A percentile compares a stretch with the other conserved stretches of the same genome.
Conservation (phyloP, 2,329 filamentous ascomycete species). For the Torrubiella hemipterigena region DNA sequence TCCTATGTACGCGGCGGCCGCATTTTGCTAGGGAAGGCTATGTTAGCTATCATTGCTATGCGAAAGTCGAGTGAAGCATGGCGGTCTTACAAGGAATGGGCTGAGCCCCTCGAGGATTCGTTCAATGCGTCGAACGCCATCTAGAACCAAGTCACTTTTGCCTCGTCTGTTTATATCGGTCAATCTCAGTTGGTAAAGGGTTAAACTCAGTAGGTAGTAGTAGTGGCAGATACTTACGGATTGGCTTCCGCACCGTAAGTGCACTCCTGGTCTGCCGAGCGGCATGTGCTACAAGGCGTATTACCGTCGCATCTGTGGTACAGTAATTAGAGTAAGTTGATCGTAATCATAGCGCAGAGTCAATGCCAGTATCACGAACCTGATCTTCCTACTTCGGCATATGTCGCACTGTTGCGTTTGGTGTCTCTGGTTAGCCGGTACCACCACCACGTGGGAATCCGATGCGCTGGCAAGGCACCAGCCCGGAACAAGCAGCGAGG, state of each 20-base stretch:
- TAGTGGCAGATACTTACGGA: conserved; percentile 19
- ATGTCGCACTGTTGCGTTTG: conserved; percentile 35
- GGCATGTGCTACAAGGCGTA: conserved; percentile 28
- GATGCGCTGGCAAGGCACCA: neutral
- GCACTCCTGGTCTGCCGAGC: conserved; percentile 22
- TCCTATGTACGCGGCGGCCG: conserved; percentile 1
- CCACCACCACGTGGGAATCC: neutral
- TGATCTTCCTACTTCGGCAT: conserved; percentile 34
- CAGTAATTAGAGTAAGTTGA: conserved; percentile 1
- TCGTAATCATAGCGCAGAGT: neutral
- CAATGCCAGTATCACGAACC: conserved; percentile 16
- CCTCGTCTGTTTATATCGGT: conserved; percentile 21
- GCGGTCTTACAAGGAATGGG: conserved; percentile 25
- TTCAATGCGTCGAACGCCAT: conserved; percentile 36
- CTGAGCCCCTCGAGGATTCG: conserved; percentile 31
- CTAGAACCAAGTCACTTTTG: conserved; percentile 39
- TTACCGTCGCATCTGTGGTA: conserved; percentile 31
- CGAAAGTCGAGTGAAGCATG: too few relatives aligned
- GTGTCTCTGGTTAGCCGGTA: neutral
- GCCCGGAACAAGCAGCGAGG: neutral
- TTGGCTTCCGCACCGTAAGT: conserved; percentile 30
- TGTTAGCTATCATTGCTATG: conserved; percentile 2
- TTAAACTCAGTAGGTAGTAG: neutral
- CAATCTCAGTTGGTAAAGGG: too few relatives aligned
- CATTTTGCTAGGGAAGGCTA: neutral